Base-by-base conservation (phyloP, 257 asterid genomes). In the Rauvolfia tetraphylla region DNA sequence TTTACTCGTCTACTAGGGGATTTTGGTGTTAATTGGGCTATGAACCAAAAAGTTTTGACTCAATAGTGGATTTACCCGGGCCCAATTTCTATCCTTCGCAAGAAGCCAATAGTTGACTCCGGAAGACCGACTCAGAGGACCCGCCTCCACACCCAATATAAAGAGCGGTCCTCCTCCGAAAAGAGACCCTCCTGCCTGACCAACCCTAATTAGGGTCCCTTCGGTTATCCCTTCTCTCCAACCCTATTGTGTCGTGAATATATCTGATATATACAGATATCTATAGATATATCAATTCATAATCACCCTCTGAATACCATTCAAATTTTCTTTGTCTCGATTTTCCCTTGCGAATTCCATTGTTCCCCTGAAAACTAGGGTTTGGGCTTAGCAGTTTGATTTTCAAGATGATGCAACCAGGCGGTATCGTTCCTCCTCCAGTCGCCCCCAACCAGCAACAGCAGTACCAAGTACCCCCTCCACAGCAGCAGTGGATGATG, bases 341-440 rank as follows among this genome's bases (percentile, higher is more conserved):
- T 29, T 74, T 72, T 11, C 62, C 34, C 31, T 31, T 62, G 75
- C 25, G 18, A 33, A 5, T 34, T 65, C 13, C 6, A 6, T 65
- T 2, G 6, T 7, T 79, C 53, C 57, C 18, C 44, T 75, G 51
- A n/a, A 36, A 51, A n/a, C 46, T 79, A 79, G 86, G 84, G 78
- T 83, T 84, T 65, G 29, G 80, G 78, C 56, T 73, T 62, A 29
- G 14, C 71, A 38, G 73, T 63, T 29, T 58, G 27, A 72, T 31
- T 66, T 36, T 71, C 22, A 86, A 71, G 83, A 90, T 89, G 96
- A 90, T 92, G 97, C 97, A 89, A 77, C 93, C 92, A 65, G 89
- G 87, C 80, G 94, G 97, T 59, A 78, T 83, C n/a, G n/a, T n/a
- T n/a, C 92, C 91, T 27, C 95, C 89, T 68, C 82, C 85, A 31